A percentile compares a stretch with the other conserved stretches of the same genome.
phyloP scores from a whole-genome alignment of 2,329 filamentous ascomycete species.

The Penicillium sp. region DNA sequence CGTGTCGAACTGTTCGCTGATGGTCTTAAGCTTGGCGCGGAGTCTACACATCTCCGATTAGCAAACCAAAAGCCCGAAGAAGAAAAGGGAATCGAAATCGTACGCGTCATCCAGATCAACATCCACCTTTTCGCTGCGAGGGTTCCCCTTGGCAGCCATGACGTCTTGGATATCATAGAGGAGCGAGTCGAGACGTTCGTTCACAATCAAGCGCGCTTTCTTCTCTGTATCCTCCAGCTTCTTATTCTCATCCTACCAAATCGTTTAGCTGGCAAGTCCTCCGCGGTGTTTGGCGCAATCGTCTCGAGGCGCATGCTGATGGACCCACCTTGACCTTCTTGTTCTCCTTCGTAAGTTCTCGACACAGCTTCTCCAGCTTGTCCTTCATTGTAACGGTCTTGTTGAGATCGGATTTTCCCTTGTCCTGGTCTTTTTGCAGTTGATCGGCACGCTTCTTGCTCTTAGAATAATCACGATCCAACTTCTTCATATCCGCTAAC shows the following conservation, averaged over 20 bases:
- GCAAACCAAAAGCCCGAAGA: not conserved
- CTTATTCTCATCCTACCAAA: slow-evolving; percentile 79
- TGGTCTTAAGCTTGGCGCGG: slow-evolving; percentile 79
- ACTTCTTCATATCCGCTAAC: slow-evolving; percentile 88
- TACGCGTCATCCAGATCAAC: slow-evolving; percentile 88
- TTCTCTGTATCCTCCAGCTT: slow-evolving; percentile 84
- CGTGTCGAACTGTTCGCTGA: slow-evolving; percentile 95
- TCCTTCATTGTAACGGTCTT: slow-evolving; percentile 91
- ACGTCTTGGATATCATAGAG: slow-evolving; percentile 84
- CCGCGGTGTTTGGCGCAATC: slow-evolving; percentile 1
- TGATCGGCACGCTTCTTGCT: slow-evolving; percentile 94
- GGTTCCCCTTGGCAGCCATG: slow-evolving; percentile 81
- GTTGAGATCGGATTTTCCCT: slow-evolving; percentile 79
- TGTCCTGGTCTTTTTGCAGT: slow-evolving; percentile 94
- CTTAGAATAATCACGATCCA: slow-evolving; percentile 91
- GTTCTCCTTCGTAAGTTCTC: slow-evolving; percentile 94
- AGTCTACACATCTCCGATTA: slow-evolving; percentile 42
- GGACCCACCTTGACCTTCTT: slow-evolving; percentile 87
- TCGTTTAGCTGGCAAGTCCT: slow-evolving; percentile 6
- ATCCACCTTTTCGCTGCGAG: slow-evolving; percentile 76
- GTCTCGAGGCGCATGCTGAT: not conserved
- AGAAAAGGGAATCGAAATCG: slow-evolving; percentile 37
- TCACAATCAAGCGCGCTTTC: slow-evolving; percentile 76
- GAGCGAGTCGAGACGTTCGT: slow-evolving; percentile 77
- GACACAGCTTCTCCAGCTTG: slow-evolving; percentile 92